These are phyloP conservation scores for Trypanosoma melophagium DNA, from an alignment of 208 protist genomes.

Conservation along the genomic window DNA sequence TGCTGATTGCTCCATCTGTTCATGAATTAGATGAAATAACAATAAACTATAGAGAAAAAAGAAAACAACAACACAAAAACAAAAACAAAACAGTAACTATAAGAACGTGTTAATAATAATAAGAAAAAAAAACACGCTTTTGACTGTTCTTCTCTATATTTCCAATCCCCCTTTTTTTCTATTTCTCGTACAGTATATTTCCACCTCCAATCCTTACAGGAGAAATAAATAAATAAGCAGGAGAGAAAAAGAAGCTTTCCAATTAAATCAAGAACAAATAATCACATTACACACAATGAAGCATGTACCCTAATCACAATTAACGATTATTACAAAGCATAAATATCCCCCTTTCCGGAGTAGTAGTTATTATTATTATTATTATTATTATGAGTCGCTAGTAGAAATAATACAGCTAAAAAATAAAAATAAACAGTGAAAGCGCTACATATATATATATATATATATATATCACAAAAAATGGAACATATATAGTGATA, in stretches of 20 bases:
- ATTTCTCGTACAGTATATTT: background rate
- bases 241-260: background rate
- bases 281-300: no score
- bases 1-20: slow-evolving; percentile 37
- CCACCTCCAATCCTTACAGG: background rate
- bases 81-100: slow-evolving; percentile 31
- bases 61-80: slow-evolving; percentile 10
- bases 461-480: background rate
- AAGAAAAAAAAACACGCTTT: background rate
- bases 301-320: no score
- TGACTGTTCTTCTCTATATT: background rate
- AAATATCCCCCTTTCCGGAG: background rate
- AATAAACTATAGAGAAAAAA: slow-evolving; percentile 13
- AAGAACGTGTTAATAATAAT: no score
- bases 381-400: no score
- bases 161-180: background rate
- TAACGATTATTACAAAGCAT: background rate
- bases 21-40: slow-evolving; percentile 21
- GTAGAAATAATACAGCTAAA: no score
- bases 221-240: background rate
- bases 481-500: background rate
- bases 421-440: no score
- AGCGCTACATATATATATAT: no score
- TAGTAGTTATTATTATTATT: no score
- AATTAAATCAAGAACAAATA: background rate